Base-by-base conservation (phyloP, 441 rosid genomes). In the Euphorbia celastroides region DNA sequence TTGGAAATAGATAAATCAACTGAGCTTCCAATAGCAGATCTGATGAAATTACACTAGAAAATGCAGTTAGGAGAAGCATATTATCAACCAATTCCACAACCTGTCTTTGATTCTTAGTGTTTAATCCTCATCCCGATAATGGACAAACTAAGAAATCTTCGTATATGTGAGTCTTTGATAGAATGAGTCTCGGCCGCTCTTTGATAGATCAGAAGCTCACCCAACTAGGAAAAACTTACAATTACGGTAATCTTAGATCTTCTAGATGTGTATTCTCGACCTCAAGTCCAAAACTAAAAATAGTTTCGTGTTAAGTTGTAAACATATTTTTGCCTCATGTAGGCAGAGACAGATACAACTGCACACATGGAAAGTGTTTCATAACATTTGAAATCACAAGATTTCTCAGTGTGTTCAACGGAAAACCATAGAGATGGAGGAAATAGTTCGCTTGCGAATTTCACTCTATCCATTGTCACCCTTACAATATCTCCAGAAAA, bases 191-290 rank as follows among this genome's bases (percentile, higher is more conserved):
- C 71, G 3, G 46, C 58, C 20, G 65, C 71, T 68, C 46, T 48
- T 19, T 58, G 71, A 42, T 68, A 59, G 71, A 68, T 57, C 28
- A 46, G 65, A 32, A 68, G 65, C 65, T 68, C 65, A 54, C 71
- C 65, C 65, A 59, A 68, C 48, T 50, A 59, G 51, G 54, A 68
- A 59, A 34, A 59, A 48, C 71, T 68, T 28, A 46, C 65, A 13
- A 48, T 68, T 58, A 58, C 16, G 4, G 65, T 58, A 56, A 59
- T n/a, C n/a, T n/a, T n/a, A n/a, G n/a, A n/a, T n/a, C n/a, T n/a
- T n/a, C n/a, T n/a, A n/a, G n/a, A n/a, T n/a, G n/a, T n/a, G n/a
- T n/a, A n/a, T n/a, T n/a, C n/a, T n/a, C n/a, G n/a, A n/a, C n/a
- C n/a, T n/a, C n/a, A n/a, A n/a, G 44, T 38, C 44, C 11, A 9